Evolutionary conservation across 768 basidiomycete genomes (phyloP).

Genomic region (Phanerochaete sordida): DNA sequence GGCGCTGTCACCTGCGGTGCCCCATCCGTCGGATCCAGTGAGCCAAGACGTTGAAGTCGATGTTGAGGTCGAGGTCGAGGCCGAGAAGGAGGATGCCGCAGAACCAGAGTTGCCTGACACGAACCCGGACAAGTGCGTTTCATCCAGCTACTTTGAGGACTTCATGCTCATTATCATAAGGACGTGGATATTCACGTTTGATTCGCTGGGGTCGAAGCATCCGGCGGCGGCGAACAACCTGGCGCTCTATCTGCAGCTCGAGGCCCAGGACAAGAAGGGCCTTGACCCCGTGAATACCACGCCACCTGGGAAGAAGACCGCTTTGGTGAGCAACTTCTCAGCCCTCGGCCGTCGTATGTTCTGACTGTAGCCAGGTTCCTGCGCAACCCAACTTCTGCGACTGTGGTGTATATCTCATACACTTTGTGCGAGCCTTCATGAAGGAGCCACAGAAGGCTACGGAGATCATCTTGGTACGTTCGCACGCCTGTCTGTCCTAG

Average conservation of each 20-base stretch:
- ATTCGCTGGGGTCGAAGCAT: constrained; percentile 82
- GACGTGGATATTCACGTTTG: constrained; percentile 82
- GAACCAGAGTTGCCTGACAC: background rate
- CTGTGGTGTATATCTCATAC: constrained; percentile 89
- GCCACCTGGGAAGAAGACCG: constrained; percentile 10
- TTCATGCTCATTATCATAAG: constrained; percentile 32
- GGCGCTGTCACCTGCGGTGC: constrained; percentile 1
- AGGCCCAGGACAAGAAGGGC: constrained; percentile 69
- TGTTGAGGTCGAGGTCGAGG: background rate
- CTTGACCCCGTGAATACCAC: constrained; percentile 12
- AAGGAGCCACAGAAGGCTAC: constrained; percentile 50
- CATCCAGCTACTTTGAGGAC: background rate
- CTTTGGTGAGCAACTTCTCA: constrained; percentile 14
- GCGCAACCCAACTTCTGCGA: constrained; percentile 87
- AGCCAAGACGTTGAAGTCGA: background rate
- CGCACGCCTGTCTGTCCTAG: constrained; percentile 5
- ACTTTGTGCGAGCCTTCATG: constrained; percentile 81
- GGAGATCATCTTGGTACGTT: constrained; percentile 44
- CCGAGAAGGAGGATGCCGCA: background rate
- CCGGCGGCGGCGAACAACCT: constrained; percentile 59
- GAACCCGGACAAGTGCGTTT: background rate
- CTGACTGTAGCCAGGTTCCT: constrained; percentile 58
- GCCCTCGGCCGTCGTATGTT: background rate
- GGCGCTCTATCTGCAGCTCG: constrained; percentile 61
- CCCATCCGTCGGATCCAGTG: background rate